These are phyloP conservation scores for Silybum marianum DNA, from an alignment of 129 eudicot genomes.

Conservation along the genomic window DNA sequence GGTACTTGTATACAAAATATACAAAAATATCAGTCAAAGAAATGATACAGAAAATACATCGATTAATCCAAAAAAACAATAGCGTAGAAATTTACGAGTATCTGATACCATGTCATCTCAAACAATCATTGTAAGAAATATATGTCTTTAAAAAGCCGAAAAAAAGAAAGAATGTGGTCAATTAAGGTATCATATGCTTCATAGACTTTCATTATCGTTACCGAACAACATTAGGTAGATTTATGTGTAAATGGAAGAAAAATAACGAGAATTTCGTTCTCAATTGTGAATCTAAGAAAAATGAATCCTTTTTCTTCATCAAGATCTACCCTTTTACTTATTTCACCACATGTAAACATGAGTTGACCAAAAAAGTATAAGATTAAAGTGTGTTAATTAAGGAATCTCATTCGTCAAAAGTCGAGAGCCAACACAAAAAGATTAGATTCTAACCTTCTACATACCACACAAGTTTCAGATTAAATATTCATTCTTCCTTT, in stretches of 20 bases:
- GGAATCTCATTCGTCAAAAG: background rate
- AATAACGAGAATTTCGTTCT: background rate
- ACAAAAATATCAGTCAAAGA: background rate
- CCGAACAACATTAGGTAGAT: background rate
- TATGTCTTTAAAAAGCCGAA: slow-evolving; percentile 11
- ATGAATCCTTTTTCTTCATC: background rate
- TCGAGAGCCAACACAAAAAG: background rate
- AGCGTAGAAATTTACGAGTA: slow-evolving; percentile 1
- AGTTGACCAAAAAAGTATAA: background rate
- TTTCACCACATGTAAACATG: background rate
- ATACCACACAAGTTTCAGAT: background rate
- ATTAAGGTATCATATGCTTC: slow-evolving; percentile 18
- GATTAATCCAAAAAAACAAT: background rate
- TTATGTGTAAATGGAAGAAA: background rate
- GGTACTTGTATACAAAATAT: background rate
- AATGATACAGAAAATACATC: background rate
- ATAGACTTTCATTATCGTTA: slow-evolving; percentile 7
- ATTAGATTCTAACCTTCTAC: background rate
- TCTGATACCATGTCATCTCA: slow-evolving; percentile 16
- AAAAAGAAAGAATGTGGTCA: slow-evolving; percentile 8
- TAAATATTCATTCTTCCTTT: background rate
- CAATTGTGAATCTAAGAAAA: background rate
- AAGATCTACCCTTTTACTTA: background rate
- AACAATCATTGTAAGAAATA: slow-evolving; percentile 2
- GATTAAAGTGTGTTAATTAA: background rate